Evolutionary conservation across 495 filamentous ascomycete species (phyloP).

Genomic region (Hyaloscypha bicolor): DNA sequence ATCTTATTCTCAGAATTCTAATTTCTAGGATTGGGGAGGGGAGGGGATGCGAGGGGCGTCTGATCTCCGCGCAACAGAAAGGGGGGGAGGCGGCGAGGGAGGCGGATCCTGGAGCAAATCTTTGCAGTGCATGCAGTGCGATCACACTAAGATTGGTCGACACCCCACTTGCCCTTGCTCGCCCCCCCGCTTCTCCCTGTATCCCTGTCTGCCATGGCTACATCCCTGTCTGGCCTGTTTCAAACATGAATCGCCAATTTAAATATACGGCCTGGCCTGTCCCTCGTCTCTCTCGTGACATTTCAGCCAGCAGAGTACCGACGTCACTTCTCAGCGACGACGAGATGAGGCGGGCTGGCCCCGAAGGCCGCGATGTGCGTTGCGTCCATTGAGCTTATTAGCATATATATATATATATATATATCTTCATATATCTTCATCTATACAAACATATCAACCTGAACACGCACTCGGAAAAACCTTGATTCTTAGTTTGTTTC

Average conservation of each 20-base stretch:
- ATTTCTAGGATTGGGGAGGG: too few species aligned
- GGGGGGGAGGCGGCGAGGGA: neutral
- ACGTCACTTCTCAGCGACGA: too few species aligned
- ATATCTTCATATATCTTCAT: too few species aligned
- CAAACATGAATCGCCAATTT: neutral
- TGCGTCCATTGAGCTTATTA: neutral
- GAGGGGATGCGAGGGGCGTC: too few species aligned
- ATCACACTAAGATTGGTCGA: neutral
- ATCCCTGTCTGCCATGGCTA: too few species aligned
- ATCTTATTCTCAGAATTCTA: too few species aligned
- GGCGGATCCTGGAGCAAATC: neutral
- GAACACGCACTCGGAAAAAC: neutral
- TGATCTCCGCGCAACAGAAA: neutral
- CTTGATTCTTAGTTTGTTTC: neutral
- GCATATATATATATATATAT: neutral
- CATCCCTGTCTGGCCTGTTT: neutral
- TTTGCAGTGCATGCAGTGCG: neutral
- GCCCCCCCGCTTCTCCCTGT: too few species aligned
- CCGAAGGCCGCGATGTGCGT: neutral
- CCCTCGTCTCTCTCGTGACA: neutral
- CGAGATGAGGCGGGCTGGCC: too few species aligned
- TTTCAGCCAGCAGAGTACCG: too few species aligned
- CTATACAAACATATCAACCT: neutral
- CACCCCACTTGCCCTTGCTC: neutral
- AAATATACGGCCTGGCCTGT: neutral